Percentiles rank a stretch among this genome's conserved stretches.
phyloP scores from a whole-genome alignment of 495 filamentous ascomycete genomes.

The Neurospora sp. region DNA sequence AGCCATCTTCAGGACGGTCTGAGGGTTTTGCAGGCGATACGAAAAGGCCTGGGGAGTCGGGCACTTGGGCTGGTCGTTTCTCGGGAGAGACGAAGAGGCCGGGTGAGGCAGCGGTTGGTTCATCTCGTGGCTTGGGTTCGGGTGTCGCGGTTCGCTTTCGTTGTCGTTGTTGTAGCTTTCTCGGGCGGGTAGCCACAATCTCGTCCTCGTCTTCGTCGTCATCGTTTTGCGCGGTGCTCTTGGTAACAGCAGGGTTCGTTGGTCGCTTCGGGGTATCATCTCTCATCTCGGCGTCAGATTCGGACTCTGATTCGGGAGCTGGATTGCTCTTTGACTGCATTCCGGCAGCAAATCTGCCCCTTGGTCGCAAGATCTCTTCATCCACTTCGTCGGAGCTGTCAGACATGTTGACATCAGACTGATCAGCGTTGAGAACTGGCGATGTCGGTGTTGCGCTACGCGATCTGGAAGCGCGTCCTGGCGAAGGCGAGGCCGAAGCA shows the following conservation, averaged over 20 bases:
- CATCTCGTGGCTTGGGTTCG: constrained; percentile 9
- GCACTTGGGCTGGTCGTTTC: constrained; percentile 5
- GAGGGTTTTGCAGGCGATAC: constrained; percentile 29
- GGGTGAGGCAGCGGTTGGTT: constrained; percentile 20
- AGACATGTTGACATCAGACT: background rate
- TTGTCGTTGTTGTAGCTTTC: constrained; percentile 21
- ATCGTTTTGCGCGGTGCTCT: constrained; percentile 8
- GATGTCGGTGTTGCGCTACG: constrained; percentile 12
- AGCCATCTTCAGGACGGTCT: constrained; percentile 13
- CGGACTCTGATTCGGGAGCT: constrained; percentile 9
- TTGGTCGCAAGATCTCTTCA: constrained; percentile 44
- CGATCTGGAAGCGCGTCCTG: constrained; percentile 6
- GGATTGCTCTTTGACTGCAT: constrained; percentile 39
- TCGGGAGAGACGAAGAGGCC: constrained; percentile 28
- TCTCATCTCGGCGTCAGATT: constrained; percentile 11
- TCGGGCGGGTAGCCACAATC: constrained; percentile 17
- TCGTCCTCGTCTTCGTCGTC: constrained; percentile 20
- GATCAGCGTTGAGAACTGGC: background rate
- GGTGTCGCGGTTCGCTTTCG: constrained; percentile 27
- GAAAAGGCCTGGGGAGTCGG: constrained; percentile 27
- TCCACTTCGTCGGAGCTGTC: constrained; percentile 21
- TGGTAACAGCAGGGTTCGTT: constrained; percentile 9
- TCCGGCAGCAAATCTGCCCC: constrained; percentile 60
- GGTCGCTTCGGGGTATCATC: constrained; percentile 14
- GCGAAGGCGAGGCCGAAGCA: constrained; percentile 31